Conservation (phyloP, 78 protist species). For the Planoprotostelium fungivorum region DNA sequence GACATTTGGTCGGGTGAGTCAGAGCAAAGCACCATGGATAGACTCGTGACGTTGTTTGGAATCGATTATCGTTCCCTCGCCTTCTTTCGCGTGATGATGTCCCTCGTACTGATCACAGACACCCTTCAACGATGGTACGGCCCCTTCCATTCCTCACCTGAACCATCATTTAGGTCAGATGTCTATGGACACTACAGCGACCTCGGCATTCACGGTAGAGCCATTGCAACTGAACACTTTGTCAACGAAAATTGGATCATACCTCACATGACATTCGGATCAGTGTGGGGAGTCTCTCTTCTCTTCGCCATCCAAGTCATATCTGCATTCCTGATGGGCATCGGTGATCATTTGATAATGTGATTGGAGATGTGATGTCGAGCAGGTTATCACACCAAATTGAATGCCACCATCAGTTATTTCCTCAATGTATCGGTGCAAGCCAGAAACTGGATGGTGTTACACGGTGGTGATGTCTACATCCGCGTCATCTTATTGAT, state of each 20-base stretch:
- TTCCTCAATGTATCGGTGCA: conserved; percentile 29
- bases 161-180: background rate
- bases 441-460: conserved; percentile 18
- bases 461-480: conserved; percentile 57
- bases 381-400: conserved; percentile 41
- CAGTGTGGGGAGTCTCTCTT: background rate
- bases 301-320: background rate
- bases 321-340: background rate
- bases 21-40: background rate
- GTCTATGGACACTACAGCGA: background rate
- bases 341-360: background rate
- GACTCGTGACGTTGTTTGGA: background rate
- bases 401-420: conserved; percentile 21
- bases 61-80: background rate
- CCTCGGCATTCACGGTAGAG: background rate
- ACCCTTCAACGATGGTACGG: background rate
- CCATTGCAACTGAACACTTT: background rate
- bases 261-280: background rate
- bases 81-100: background rate
- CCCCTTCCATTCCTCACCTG: background rate
- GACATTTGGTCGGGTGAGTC: background rate
- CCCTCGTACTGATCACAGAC: background rate
- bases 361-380: background rate
- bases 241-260: background rate
- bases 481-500: conserved; percentile 40